Percentiles rank a stretch among this genome's conserved stretches.
phyloP scores from a whole-genome alignment of 2,329 filamentous ascomycete genomes.

The Ophiosphaerella narmari region DNA sequence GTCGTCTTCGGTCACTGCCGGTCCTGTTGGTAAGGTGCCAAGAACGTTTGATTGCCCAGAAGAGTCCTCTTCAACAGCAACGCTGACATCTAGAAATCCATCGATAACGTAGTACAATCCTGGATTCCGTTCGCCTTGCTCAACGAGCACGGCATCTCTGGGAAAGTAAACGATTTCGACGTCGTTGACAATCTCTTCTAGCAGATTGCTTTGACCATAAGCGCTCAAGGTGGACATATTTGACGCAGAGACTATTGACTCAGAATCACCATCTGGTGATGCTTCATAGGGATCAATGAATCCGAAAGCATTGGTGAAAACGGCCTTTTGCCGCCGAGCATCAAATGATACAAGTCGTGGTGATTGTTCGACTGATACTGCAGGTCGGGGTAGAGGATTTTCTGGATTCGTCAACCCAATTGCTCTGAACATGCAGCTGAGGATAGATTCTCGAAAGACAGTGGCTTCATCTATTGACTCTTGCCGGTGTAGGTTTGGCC shows the following conservation, averaged over 20 bases:
- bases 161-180: conserved; percentile 98
- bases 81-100: conserved; percentile 91
- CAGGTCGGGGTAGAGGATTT: conserved; percentile 64
- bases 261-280: conserved; percentile 79
- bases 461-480: conserved; percentile 87
- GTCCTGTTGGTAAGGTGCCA: conserved; percentile 46
- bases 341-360: conserved; percentile 85
- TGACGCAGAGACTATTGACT: conserved; percentile 70
- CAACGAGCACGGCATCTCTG: conserved; percentile 89
- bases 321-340: conserved; percentile 74
- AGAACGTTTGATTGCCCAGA: conserved; percentile 48
- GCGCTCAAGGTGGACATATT: conserved; percentile 55
- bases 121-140: conserved; percentile 95
- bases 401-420: conserved; percentile 78
- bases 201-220: conserved; percentile 65
- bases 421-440: conserved; percentile 95
- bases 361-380: conserved; percentile 78
- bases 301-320: conserved; percentile 87
- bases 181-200: conserved; percentile 86
- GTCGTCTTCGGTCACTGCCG: conserved; percentile 43
- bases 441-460: conserved; percentile 83
- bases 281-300: conserved; percentile 85
- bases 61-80: conserved; percentile 71
- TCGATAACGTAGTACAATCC: conserved; percentile 98
- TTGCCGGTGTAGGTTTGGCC: conserved; percentile 64